phyloP scores from a whole-genome alignment of 352 stramenopile species.

The Pythium brachiatum region DNA sequence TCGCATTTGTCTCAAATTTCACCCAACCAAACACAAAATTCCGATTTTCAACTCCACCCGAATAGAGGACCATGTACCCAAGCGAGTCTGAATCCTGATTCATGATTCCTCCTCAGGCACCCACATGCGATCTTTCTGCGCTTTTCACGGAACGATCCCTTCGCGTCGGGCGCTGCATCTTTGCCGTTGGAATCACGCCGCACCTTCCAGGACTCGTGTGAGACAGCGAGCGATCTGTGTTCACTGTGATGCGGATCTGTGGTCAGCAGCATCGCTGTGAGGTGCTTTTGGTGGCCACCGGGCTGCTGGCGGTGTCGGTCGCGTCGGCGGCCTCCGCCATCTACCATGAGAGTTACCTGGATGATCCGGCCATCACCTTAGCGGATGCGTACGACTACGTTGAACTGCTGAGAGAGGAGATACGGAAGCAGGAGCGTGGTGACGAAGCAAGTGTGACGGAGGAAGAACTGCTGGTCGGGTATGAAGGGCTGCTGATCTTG shows the following conservation, averaged over 20 bases:
- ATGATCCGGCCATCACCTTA: background rate
- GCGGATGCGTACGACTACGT: background rate
- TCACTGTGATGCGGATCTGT: background rate
- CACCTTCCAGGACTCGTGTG: background rate
- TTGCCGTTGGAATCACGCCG: no score
- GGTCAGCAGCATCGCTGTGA: background rate
- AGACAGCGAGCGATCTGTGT: background rate
- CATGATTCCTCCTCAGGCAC: slow-evolving; percentile 1
- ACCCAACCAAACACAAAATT: background rate
- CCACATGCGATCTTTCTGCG: background rate
- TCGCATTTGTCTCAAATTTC: background rate
- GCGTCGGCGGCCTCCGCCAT: background rate
- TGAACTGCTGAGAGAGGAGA: background rate
- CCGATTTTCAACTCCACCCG: background rate
- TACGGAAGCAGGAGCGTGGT: background rate
- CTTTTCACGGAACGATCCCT: background rate
- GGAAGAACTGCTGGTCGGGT: background rate
- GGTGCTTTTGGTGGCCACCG: background rate
- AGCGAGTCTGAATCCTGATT: slow-evolving; percentile 1
- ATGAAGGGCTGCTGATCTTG: slow-evolving; percentile 11
- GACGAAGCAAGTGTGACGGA: background rate
- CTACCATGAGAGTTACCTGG: background rate
- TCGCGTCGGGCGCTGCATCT: background rate
- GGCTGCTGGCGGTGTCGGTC: background rate
- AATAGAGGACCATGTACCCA: slow-evolving; percentile 1